phyloP scores from a whole-genome alignment of 2,329 filamentous ascomycete genomes.

The Cladosporium velox region DNA sequence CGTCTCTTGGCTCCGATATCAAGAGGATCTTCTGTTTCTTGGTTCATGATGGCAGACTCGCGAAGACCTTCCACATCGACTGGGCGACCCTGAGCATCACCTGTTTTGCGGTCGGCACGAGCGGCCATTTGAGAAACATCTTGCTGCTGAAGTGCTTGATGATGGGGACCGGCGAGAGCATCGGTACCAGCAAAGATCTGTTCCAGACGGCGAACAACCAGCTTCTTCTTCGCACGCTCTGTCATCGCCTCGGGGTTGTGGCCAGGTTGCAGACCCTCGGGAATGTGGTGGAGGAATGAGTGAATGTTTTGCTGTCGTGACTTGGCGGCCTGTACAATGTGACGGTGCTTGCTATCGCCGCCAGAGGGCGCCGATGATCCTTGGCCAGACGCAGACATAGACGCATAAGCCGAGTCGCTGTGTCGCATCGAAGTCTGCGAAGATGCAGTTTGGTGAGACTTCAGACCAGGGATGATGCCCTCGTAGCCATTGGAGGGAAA shows the following conservation, averaged over 20 bases:
- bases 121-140: constrained; percentile 59
- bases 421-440: constrained; percentile 54
- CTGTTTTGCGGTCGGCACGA: constrained; percentile 45
- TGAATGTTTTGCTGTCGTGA: constrained; percentile 62
- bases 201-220: constrained; percentile 75
- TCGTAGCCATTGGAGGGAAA: constrained; percentile 34
- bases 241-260: constrained; percentile 58
- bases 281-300: constrained; percentile 71
- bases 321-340: constrained; percentile 31
- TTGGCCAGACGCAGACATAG: constrained; percentile 54
- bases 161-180: constrained; percentile 46
- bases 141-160: constrained; percentile 57
- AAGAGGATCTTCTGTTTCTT: constrained; percentile 31
- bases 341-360: constrained; percentile 33
- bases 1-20: constrained; percentile 19
- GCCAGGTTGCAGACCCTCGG: constrained; percentile 66
- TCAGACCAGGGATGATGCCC: constrained; percentile 50
- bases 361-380: constrained; percentile 44
- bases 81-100: constrained; percentile 43
- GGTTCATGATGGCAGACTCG: constrained; percentile 49
- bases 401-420: constrained; percentile 63
- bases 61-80: constrained; percentile 45
- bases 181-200: constrained; percentile 77
- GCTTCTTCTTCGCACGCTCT: constrained; percentile 72
- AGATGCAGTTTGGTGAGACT: constrained; percentile 60